Percentiles rank a stretch among this genome's conserved stretches.
These are phyloP conservation scores for Exserohilum turcica DNA, from an alignment of 2,329 filamentous ascomycete genomes.

Conservation along the genomic window DNA sequence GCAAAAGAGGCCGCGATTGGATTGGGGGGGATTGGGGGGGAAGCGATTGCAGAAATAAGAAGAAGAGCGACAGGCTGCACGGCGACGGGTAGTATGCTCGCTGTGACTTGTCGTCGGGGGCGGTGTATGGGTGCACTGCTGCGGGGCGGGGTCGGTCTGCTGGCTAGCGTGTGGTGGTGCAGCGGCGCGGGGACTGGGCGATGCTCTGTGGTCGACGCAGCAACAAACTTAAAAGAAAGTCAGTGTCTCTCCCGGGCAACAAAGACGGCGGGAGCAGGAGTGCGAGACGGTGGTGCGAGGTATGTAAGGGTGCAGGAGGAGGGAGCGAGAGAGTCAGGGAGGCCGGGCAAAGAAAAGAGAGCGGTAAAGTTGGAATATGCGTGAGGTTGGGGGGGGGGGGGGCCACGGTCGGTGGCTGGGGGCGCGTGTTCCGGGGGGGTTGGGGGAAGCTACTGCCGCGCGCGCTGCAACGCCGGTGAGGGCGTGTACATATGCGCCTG, in stretches of 20 bases:
- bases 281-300: conserved; percentile 11
- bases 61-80: conserved; percentile 1
- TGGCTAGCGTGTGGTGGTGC: conserved; percentile 15
- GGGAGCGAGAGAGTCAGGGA: not conserved
- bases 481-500: conserved; percentile 15
- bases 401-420: conserved; percentile 17
- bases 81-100: not conserved
- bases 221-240: conserved; percentile 12
- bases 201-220: not conserved
- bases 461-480: conserved; percentile 6
- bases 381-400: conserved; percentile 38
- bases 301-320: conserved; percentile 22
- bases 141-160: conserved; percentile 19
- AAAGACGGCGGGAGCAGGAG: not conserved
- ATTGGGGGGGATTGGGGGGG: conserved; percentile 8
- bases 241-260: conserved; percentile 5
- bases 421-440: conserved; percentile 26
- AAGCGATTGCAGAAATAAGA: conserved; percentile 12
- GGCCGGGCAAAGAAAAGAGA: conserved; percentile 31
- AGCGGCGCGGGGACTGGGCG: no score
- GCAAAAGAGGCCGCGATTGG: conserved; percentile 10
- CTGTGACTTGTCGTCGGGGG: conserved; percentile 11
- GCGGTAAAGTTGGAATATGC: conserved; percentile 38
- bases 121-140: conserved; percentile 24
- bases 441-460: conserved; percentile 13